phyloP scores from a whole-genome alignment of 495 filamentous ascomycete genomes.

The Diplogelasinospora grovesii region DNA sequence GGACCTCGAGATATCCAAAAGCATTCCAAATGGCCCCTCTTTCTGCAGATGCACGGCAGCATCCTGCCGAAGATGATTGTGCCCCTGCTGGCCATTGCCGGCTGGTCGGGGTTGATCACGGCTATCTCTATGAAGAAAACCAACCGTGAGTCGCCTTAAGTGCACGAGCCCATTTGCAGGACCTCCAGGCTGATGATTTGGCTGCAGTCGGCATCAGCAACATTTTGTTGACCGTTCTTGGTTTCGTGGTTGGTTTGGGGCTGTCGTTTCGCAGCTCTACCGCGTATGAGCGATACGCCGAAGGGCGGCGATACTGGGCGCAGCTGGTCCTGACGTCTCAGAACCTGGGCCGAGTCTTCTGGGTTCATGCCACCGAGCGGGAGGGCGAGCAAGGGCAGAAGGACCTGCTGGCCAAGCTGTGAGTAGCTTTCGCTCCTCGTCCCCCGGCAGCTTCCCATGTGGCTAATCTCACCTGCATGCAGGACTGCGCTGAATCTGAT shows the following conservation, averaged over 20 bases:
- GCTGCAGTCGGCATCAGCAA: slow-evolving; percentile 51
- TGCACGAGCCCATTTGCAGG: slow-evolving; percentile 27
- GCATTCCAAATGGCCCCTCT: slow-evolving; percentile 77
- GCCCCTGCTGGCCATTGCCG: slow-evolving; percentile 58
- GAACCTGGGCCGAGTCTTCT: slow-evolving; percentile 69
- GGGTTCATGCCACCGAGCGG: slow-evolving; percentile 66
- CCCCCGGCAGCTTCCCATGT: neutral
- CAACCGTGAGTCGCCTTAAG: slow-evolving; percentile 35
- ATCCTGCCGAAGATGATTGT: slow-evolving; percentile 76
- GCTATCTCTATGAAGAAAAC: slow-evolving; percentile 37
- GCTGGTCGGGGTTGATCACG: slow-evolving; percentile 66
- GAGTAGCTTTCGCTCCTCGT: slow-evolving; percentile 15
- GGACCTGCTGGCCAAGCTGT: slow-evolving; percentile 67
- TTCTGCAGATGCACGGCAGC: slow-evolving; percentile 73
- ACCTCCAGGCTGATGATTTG: too few relatives aligned
- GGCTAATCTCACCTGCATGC: slow-evolving; percentile 5
- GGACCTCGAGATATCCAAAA: slow-evolving; percentile 64
- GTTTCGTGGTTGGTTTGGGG: slow-evolving; percentile 82
- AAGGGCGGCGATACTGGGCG: slow-evolving; percentile 73
- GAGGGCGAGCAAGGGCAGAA: slow-evolving; percentile 54
- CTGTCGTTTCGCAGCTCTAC: slow-evolving; percentile 79
- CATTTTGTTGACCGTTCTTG: slow-evolving; percentile 73
- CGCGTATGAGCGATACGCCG: slow-evolving; percentile 76
- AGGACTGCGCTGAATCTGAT: slow-evolving; percentile 75
- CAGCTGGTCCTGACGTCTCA: slow-evolving; percentile 65